Evolutionary conservation across 768 basidiomycete genomes (phyloP), one percentile per base, ranked within the genome.

Genomic region (Obba rivulosa): DNA sequence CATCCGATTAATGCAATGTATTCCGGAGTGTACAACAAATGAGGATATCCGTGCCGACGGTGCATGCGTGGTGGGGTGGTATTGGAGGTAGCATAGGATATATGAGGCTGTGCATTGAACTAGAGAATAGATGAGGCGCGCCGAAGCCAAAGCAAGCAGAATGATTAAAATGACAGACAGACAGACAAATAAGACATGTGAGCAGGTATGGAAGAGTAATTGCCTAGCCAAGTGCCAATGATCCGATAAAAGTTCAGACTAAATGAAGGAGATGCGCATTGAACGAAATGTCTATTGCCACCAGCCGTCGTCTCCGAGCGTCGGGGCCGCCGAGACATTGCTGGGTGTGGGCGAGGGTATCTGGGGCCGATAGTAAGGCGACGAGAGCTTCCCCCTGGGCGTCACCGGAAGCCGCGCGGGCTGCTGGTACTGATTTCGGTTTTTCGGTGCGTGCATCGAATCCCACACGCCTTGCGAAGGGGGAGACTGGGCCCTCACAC

Each of bases 231-330:
- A 31, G 34, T 42, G 22, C 44, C 43, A 37, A 36, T 34, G 22
- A 28, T 36, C n/a, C 28, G 47, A 45, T 16, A 24, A 48, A 44
- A n/a, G 43, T 17, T 42, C 37, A 42, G 18, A 24, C 14, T 7
- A 42, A 44, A 43, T n/a, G 17, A 23, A 18, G 16, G 25, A 24
- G 16, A 21, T 40, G 22, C 8, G 22, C 34, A 39, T n/a, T 31
- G 13, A 41, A 23, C 34, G 25, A 50, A 40, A 25, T 17, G 24
- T 51, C 41, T 71, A 87, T 57, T 71, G 69, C 78, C 81, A 92
- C 90, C 89, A 92, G 31, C 89, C 90, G 41, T 92, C 83, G 1
- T 80, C 73, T 36, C 79, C 79, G 49, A 79, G 70, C 1, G 85
- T 89, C 7, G 84, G 86, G 8, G 81, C 75, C 23, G 78, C 71